phyloP scores from a whole-genome alignment of 768 basidiomycete species.

The Agaricus sinodeliciosus region DNA sequence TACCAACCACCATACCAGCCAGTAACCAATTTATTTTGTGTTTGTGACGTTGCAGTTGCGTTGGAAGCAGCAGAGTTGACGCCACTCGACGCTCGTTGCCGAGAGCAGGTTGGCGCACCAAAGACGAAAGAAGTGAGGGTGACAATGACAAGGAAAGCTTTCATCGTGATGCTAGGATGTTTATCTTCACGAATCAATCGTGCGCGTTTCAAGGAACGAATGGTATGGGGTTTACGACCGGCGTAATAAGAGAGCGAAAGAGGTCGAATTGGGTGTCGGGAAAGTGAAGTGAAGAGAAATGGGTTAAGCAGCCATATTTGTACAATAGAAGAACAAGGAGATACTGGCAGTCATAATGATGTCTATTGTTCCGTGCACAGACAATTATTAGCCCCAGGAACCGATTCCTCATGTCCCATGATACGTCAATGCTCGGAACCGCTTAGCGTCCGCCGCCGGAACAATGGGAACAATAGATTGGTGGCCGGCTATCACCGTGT shows the following conservation, averaged over 20 bases:
- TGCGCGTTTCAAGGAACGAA: not conserved
- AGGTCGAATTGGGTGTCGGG: not conserved
- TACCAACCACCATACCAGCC: conserved; percentile 71
- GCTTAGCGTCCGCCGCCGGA: too few species aligned
- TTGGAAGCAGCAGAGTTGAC: not conserved
- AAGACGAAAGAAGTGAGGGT: not conserved
- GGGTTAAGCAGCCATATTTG: not conserved
- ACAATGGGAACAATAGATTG: conserved; percentile 2
- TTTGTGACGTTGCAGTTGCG: not conserved
- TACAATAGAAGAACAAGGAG: not conserved
- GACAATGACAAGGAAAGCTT: not conserved
- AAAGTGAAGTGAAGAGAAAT: not conserved
- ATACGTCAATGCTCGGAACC: too few species aligned
- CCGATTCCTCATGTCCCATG: too few species aligned
- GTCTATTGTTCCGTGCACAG: not conserved
- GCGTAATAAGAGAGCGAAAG: not conserved
- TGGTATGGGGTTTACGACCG: not conserved
- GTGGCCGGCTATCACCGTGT: not conserved
- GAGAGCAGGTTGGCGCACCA: not conserved
- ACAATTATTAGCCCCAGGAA: too few species aligned
- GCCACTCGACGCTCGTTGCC: not conserved
- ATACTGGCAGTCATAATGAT: not conserved
- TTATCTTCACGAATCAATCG: not conserved
- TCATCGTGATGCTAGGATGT: not conserved
- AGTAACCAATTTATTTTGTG: conserved; percentile 26